Percentiles rank a stretch among this genome's conserved stretches.
phyloP scores from a whole-genome alignment of 768 basidiomycete genomes.

The Lactifluus subvellereus region DNA sequence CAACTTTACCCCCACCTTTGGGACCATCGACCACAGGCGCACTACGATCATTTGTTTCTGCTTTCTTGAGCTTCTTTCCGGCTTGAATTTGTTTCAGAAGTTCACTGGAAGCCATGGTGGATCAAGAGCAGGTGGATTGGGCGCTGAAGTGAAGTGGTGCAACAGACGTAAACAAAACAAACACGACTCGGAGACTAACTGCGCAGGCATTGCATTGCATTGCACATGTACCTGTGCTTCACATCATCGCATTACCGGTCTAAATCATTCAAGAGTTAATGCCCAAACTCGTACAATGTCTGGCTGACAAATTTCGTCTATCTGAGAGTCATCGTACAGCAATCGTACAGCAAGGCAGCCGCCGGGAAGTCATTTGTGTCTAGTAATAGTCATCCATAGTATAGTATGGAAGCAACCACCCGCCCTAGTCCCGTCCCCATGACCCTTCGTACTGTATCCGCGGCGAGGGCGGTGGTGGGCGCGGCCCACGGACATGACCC shows the following conservation, averaged over 20 bases:
- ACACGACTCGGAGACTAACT: background rate
- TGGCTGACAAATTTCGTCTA: background rate
- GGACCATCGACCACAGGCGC: constrained; percentile 52
- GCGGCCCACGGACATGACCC: constrained; percentile 11
- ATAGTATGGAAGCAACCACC: background rate
- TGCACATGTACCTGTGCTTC: background rate
- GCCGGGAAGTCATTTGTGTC: too few species aligned
- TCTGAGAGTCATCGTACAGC: background rate
- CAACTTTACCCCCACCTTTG: constrained; percentile 31
- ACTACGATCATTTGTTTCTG: constrained; percentile 78
- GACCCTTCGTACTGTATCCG: background rate
- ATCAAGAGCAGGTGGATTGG: background rate
- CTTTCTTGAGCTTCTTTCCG: constrained; percentile 76
- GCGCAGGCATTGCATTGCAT: background rate
- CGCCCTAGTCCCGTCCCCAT: background rate
- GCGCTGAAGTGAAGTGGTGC: background rate
- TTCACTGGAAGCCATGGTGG: constrained; percentile 64
- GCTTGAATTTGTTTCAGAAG: constrained; percentile 78
- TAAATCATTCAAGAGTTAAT: background rate
- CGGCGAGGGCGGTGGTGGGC: constrained; percentile 6
- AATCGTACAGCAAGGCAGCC: background rate
- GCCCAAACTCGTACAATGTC: background rate
- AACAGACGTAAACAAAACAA: constrained; percentile 20
- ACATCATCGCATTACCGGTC: background rate
- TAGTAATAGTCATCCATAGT: too few species aligned